These are phyloP conservation scores for Typha latifolia DNA, from an alignment of 176 grass and related monocot species.

Conservation along the genomic window DNA sequence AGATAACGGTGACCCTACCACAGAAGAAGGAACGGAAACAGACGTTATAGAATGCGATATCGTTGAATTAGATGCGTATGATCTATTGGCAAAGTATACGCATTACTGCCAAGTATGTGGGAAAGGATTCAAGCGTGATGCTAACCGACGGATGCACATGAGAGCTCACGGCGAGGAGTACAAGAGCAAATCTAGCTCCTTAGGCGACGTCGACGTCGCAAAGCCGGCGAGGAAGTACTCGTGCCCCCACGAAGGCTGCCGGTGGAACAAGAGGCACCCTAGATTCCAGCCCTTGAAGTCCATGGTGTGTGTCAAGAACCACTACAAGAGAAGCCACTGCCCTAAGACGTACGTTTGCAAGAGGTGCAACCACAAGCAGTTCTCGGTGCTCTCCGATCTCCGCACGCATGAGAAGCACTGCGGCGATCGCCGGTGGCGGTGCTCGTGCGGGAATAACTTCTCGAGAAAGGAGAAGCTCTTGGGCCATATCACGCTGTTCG, in stretches of 20 bases:
- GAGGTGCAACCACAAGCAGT: constrained; percentile 24
- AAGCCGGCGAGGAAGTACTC: constrained; percentile 11
- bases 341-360: constrained; percentile 33
- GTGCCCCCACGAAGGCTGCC: constrained; percentile 26
- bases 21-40: too few relatives aligned
- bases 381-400: constrained; percentile 28
- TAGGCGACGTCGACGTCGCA: too few relatives aligned
- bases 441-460: constrained; percentile 31
- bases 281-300: constrained; percentile 28
- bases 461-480: constrained; percentile 35
- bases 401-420: constrained; percentile 33
- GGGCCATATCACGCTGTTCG: constrained; percentile 26
- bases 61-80: constrained; percentile 19
- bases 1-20: not conserved
- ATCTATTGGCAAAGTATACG: constrained; percentile 17
- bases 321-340: constrained; percentile 32
- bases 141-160: constrained; percentile 36
- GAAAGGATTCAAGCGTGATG: constrained; percentile 34
- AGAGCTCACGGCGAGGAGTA: constrained; percentile 34
- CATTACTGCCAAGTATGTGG: constrained; percentile 32
- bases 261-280: constrained; percentile 31
- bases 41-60: too few relatives aligned
- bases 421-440: constrained; percentile 24
- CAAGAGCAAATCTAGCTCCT: constrained; percentile 3
- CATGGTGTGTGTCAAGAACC: constrained; percentile 29